Conservation (phyloP, 306 rosid genomes). For the Sesbania bispinosa region DNA sequence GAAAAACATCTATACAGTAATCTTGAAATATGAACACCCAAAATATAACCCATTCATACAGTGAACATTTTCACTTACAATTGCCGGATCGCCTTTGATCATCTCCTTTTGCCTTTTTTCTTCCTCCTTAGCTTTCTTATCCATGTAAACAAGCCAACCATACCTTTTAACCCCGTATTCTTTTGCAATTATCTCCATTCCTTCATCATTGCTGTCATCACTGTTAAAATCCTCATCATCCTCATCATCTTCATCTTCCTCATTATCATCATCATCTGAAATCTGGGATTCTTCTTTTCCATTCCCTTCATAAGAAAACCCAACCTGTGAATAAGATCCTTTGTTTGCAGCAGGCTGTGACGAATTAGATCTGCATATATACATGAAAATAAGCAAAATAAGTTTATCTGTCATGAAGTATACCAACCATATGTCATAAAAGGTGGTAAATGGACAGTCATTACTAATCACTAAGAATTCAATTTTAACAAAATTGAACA, state of each 20-base stretch:
- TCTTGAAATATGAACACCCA: slow-evolving; percentile 14
- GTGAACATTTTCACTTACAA: slow-evolving; percentile 60
- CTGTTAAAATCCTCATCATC: slow-evolving; percentile 88
- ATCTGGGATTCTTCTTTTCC: slow-evolving; percentile 76
- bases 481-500: not conserved
- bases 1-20: not conserved
- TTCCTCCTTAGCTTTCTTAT: slow-evolving; percentile 94
- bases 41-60: not conserved
- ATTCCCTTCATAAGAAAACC: slow-evolving; percentile 85
- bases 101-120: slow-evolving; percentile 92
- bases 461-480: not conserved
- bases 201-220: slow-evolving; percentile 96
- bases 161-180: slow-evolving; percentile 92
- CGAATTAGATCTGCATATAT: slow-evolving; percentile 54
- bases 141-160: slow-evolving; percentile 99
- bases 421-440: not conserved
- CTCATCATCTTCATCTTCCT: slow-evolving; percentile 78
- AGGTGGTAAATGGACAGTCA: not conserved
- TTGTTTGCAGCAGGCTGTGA: slow-evolving; percentile 74
- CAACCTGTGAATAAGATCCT: slow-evolving; percentile 93
- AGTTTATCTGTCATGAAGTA: slow-evolving; percentile 19
- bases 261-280: slow-evolving; percentile 76
- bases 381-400: slow-evolving; percentile 27
- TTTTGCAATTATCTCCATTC: slow-evolving; percentile 92
- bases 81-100: slow-evolving; percentile 96